Evolutionary conservation across 148 eudicot genomes (phyloP), one percentile per base, ranked within the genome.

Genomic region (Camellia granthamiana): DNA sequence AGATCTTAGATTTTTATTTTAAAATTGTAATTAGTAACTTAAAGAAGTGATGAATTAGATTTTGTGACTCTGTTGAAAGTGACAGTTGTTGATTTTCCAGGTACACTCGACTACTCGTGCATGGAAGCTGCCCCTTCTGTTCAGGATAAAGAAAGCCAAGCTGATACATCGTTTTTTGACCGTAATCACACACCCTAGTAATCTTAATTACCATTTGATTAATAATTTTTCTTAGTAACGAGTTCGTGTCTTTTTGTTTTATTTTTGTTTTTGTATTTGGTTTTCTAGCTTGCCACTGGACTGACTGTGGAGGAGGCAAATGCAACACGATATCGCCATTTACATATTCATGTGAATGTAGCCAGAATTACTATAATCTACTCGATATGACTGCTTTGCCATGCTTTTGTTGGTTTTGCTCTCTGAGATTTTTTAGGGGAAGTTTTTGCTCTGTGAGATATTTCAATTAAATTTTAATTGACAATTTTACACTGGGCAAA

Each of bases 221-320:
- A 30, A 30, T 30, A 30, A 30, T 30, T 30, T 12, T 47, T 23
- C 62, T 68, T 14, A 55, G 61, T 67, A 18, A 78, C n/a, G 13
- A 1, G 8, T 16, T 23, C 51, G n/a, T 5, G 4, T 49, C 12
- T 67, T 76, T 23, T 5, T 6, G 72, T 14, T 78, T 18, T 21
- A 6, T 19, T 44, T 21, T 54, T 46, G 2, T 69, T 18, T 60
- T 49, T 52, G 74, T 2, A 23, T 55, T 7, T 76, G 63, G 30
- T 74, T 14, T 80, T 78, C 38, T 65, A 92, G 97, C 97, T 75
- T 93, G 97, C 66, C 66, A 58, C 63, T 92, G 96, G 97, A 84
- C 83, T 43, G 81, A 90, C 56, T 93, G 97, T 69, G 92, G 96
- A 10, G 90, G 91, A 72, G 97, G 97, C n/a, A 78, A 80, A 0